phyloP scores from a whole-genome alignment of 192 early-diverging fungal species.

The Backusella sp. region DNA sequence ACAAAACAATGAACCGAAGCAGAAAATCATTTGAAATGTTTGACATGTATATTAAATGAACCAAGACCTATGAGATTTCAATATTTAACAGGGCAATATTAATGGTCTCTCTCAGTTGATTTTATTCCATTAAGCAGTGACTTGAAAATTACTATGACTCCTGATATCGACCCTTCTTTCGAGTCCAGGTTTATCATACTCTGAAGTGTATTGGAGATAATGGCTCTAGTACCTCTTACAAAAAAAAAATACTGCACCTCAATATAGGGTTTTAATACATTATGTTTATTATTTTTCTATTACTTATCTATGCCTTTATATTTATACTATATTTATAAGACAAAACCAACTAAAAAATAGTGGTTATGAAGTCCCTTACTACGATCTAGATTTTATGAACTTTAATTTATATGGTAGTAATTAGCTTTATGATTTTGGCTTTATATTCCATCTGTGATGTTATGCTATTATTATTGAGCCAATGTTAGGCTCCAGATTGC shows the following conservation, averaged over 20 bases:
- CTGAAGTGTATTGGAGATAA: not conserved
- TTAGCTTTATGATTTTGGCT: too few species aligned
- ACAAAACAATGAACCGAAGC: not conserved
- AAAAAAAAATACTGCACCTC: not conserved
- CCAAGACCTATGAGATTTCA: not conserved
- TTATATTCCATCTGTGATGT: too few species aligned
- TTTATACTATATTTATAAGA: not conserved
- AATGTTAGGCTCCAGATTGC: too few species aligned
- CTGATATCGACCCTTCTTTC: not conserved
- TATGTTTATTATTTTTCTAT: not conserved
- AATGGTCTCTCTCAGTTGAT: not conserved
- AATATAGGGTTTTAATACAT: not conserved
- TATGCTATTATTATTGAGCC: too few species aligned
- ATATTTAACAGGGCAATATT: not conserved
- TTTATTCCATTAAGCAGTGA: not conserved
- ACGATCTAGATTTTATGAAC: too few species aligned
- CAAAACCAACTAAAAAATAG: not conserved
- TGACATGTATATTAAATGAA: not conserved
- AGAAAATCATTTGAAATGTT: not conserved
- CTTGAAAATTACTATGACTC: not conserved
- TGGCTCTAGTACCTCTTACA: not conserved
- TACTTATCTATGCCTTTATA: not conserved
- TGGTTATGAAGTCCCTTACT: too few species aligned
- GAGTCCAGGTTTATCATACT: not conserved
- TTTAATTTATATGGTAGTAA: too few species aligned